Percentiles rank a stretch among this genome's conserved stretches.
These are phyloP conservation scores for Paracoccidioides brasiliensis DNA, from an alignment of 2,329 filamentous ascomycete genomes.

Conservation along the genomic window DNA sequence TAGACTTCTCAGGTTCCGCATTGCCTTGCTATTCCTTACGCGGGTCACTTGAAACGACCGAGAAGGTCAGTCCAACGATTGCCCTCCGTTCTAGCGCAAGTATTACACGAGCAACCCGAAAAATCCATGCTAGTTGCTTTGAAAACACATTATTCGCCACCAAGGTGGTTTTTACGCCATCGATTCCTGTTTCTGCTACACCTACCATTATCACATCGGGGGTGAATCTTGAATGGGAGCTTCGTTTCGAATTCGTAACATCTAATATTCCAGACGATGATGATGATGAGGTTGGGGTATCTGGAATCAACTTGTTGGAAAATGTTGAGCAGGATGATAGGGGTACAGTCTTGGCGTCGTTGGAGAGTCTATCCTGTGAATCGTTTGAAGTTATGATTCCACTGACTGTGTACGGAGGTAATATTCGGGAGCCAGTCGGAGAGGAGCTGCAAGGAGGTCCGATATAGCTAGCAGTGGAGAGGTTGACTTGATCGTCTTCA, in stretches of 20 bases:
- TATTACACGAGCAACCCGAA: slow-evolving; percentile 74
- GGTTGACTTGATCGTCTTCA: neutral
- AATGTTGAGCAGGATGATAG: slow-evolving; percentile 67
- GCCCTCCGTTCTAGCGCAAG: slow-evolving; percentile 76
- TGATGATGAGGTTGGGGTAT: slow-evolving; percentile 24
- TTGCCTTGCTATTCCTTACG: slow-evolving; percentile 79
- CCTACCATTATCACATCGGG: slow-evolving; percentile 88
- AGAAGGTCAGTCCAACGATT: slow-evolving; percentile 66
- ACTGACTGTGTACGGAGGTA: slow-evolving; percentile 59
- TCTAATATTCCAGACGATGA: slow-evolving; percentile 37
- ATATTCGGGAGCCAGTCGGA: slow-evolving; percentile 30
- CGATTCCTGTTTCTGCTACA: slow-evolving; percentile 70
- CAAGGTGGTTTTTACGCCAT: slow-evolving; percentile 65
- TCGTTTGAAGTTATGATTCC: slow-evolving; percentile 85
- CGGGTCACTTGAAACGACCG: slow-evolving; percentile 70
- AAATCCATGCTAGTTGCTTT: slow-evolving; percentile 62
- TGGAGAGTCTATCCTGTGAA: slow-evolving; percentile 68
- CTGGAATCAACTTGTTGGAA: slow-evolving; percentile 52
- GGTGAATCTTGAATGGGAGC: slow-evolving; percentile 74
- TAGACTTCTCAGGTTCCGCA: slow-evolving; percentile 68
- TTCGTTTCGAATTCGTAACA: slow-evolving; percentile 86
- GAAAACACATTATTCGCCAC: slow-evolving; percentile 74
- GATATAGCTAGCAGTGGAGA: slow-evolving; percentile 19
- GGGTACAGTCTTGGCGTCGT: slow-evolving; percentile 61
- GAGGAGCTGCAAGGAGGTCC: slow-evolving; percentile 30